Evolutionary conservation across 1,284 basidiomycete species (phyloP), one percentile per base, ranked within the genome.

Genomic region (Sutorius eximius): DNA sequence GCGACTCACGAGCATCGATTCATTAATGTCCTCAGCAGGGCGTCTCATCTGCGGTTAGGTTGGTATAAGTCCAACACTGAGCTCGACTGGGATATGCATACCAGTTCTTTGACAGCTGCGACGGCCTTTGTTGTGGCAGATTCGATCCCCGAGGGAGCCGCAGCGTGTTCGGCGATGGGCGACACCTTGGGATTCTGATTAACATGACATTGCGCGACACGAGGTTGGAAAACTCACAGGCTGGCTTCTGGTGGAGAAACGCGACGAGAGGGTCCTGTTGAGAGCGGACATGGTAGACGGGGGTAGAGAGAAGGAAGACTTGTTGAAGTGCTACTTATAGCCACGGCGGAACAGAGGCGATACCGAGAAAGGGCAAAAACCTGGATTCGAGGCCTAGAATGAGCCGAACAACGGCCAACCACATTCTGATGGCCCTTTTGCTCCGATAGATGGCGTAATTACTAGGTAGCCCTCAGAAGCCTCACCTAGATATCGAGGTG

Each of bases 101-200:
- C 71, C 18, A 72, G 47, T 46, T 73, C 68, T 48, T 73, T 70
- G 40, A 73, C n/a, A 13, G 59, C 69, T 4, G 53, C 37, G n/a
- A 73, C 47, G 16, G 71, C 68, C 56, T 65, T 70, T 41, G 52
- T 10, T 0, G 59, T 58, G 6, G 11, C 52, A 11, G 63, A 50
- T 37, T 73, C 68, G 6, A 47, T 38, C 29, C 53, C 53, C n/a
- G 53, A 38, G 2, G 55, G 38, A 20, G 47, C 6, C 10, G 51
- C 2, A 30, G 44, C 24, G 18, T 57, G 34, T 5, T 70, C 66
- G 18, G 45, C 8, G 20, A 49, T 24, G 34, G 71, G 53, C 5
- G 65, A 62, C 2, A 41, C 42, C 53, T 58, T 47, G 27, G 40
- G 59, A 51, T 51, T 55, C 48, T 49, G 13, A 44, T 36, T 16